Conservation (phyloP, 495 filamentous ascomycete genomes). For the Staphylotrichum tortipilum region DNA sequence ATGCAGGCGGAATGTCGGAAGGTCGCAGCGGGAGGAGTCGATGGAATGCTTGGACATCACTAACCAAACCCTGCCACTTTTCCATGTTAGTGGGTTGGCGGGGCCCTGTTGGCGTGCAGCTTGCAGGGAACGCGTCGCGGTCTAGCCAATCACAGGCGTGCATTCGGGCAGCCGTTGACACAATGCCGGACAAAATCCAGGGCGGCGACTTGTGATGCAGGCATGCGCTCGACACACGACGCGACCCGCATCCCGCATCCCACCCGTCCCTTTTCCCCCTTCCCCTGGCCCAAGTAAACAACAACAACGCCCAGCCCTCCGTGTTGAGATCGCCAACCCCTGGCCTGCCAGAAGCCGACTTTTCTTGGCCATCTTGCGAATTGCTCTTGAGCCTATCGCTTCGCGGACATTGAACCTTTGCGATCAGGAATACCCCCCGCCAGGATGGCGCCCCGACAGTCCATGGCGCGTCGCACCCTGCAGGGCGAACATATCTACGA, state of each 20-base stretch:
- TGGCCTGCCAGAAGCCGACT: neutral
- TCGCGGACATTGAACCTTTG: neutral
- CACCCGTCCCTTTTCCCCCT: neutral
- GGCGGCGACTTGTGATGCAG: neutral
- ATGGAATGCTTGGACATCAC: no score
- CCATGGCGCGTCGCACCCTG: slow-evolving; percentile 29
- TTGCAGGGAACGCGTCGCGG: neutral
- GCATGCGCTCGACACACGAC: neutral
- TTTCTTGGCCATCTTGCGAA: neutral
- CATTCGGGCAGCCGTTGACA: neutral
- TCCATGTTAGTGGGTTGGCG: no score
- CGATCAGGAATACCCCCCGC: neutral
- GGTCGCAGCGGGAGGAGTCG: no score
- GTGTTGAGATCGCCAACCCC: neutral
- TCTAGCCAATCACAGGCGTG: slow-evolving; percentile 1
- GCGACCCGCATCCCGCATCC: neutral
- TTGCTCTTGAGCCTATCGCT: neutral
- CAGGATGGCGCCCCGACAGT: slow-evolving; percentile 28
- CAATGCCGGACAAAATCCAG: slow-evolving; percentile 2
- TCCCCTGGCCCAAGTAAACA: neutral
- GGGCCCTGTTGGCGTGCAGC: slow-evolving; percentile 2
- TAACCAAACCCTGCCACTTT: no score
- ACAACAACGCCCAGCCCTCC: neutral
- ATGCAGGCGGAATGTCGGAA: no score
- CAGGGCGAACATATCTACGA: slow-evolving; percentile 40